phyloP scores from a whole-genome alignment of 2,329 filamentous ascomycete species.

The Huntiella savannae region DNA sequence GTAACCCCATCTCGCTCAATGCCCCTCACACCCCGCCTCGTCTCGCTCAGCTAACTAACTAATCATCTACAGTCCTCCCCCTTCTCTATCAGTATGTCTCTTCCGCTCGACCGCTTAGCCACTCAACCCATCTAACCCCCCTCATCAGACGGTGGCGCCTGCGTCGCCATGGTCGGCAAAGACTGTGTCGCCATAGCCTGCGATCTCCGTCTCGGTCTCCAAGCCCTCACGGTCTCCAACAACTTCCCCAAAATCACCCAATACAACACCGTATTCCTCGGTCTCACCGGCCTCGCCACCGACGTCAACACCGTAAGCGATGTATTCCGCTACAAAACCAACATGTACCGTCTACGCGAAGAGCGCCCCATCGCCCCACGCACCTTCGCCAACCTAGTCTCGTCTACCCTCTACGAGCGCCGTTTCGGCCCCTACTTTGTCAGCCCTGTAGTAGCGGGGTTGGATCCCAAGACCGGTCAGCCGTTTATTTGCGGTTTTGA shows the following conservation, averaged over 20 bases:
- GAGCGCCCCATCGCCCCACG: constrained; percentile 88
- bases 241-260: constrained; percentile 99
- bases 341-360: constrained; percentile 98
- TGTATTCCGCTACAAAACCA: constrained; percentile 98
- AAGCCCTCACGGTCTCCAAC: constrained; percentile 94
- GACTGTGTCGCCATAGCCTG: constrained; percentile 99
- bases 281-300: constrained; percentile 87
- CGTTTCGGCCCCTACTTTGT: constrained; percentile 96
- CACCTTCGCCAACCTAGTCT: constrained; percentile 93
- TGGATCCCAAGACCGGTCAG: constrained; percentile 83
- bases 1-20: too few species aligned
- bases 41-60: too few species aligned
- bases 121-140: constrained; percentile 2
- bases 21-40: too few species aligned
- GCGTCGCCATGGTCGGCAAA: constrained; percentile 97
- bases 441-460: constrained; percentile 78
- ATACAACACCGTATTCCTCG: constrained; percentile 89
- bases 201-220: constrained; percentile 91
- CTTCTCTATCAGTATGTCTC: constrained; percentile 74
- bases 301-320: constrained; percentile 89
- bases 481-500: constrained; percentile 99
- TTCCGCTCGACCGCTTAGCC: constrained; percentile 7
- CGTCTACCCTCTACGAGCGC: constrained; percentile 76
- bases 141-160: constrained; percentile 63
- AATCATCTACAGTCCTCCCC: constrained; percentile 49